These are phyloP conservation scores for Trichoderma sp. DNA, from an alignment of 2,329 filamentous ascomycete genomes.

Conservation along the genomic window DNA sequence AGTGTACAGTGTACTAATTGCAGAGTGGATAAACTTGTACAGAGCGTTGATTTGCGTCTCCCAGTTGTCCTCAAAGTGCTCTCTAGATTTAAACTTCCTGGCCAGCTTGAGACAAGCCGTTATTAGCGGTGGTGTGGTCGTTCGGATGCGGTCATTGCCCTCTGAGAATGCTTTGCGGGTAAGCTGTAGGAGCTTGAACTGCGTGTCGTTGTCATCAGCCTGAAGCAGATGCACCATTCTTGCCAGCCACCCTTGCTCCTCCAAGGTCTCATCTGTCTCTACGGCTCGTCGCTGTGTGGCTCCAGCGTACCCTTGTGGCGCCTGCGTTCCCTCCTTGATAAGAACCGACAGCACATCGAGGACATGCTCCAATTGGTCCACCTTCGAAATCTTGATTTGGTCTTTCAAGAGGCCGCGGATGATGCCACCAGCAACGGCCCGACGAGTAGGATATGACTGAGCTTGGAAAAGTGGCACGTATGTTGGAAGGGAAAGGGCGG, in stretches of 20 bases:
- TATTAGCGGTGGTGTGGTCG: slow-evolving; percentile 89
- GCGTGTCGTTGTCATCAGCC: slow-evolving; percentile 83
- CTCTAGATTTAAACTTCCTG: slow-evolving; percentile 81
- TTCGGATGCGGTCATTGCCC: slow-evolving; percentile 93
- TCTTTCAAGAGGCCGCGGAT: slow-evolving; percentile 80
- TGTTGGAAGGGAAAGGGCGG: slow-evolving; percentile 87
- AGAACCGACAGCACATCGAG: slow-evolving; percentile 86
- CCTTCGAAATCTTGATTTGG: slow-evolving; percentile 74
- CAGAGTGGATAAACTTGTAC: slow-evolving; percentile 94
- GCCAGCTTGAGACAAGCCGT: slow-evolving; percentile 89
- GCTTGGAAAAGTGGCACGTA: slow-evolving; percentile 88
- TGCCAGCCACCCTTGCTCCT: slow-evolving; percentile 97
- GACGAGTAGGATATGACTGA: slow-evolving; percentile 88
- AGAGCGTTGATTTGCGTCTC: slow-evolving; percentile 69
- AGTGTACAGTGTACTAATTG: slow-evolving; percentile 82
- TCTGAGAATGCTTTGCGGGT: slow-evolving; percentile 84
- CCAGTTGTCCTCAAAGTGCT: slow-evolving; percentile 74
- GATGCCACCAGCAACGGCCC: slow-evolving; percentile 88
- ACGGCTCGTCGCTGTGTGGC: slow-evolving; percentile 71
- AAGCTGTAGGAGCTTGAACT: slow-evolving; percentile 90
- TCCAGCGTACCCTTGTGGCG: slow-evolving; percentile 80
- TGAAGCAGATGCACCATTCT: slow-evolving; percentile 87
- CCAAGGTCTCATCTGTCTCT: slow-evolving; percentile 96
- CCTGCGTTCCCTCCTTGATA: slow-evolving; percentile 88
- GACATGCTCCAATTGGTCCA: slow-evolving; percentile 82